Evolutionary conservation across 2,329 filamentous ascomycete genomes (phyloP).

Genomic region (Clonostachys solani): DNA sequence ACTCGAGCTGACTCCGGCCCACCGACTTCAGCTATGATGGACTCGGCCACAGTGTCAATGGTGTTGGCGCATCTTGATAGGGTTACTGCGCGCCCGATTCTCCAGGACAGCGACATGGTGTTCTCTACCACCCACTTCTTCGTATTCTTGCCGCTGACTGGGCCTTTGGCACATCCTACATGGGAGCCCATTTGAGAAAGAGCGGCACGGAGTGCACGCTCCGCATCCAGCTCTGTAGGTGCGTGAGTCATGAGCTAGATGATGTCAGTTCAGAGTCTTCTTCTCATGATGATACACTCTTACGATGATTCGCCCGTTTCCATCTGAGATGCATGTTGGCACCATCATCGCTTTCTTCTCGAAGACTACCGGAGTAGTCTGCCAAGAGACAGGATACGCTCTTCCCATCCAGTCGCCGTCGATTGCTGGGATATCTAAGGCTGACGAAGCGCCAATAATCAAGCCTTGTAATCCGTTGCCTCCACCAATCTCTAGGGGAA

Average conservation of each 20-base stretch:
- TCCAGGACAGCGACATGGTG: constrained; percentile 49
- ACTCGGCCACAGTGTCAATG: constrained; percentile 51
- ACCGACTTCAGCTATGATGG: constrained; percentile 54
- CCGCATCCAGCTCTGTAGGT: constrained; percentile 38
- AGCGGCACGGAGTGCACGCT: constrained; percentile 44
- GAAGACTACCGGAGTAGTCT: constrained; percentile 49
- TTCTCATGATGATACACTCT: too few relatives aligned
- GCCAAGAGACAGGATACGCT: constrained; percentile 50
- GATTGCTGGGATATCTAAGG: constrained; percentile 45
- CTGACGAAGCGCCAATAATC: constrained; percentile 47
- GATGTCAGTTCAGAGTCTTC: too few relatives aligned
- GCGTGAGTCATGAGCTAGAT: constrained; percentile 36
- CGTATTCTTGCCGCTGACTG: constrained; percentile 42
- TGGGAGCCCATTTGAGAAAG: constrained; percentile 52
- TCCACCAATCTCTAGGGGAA: constrained; percentile 62
- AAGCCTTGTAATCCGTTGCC: constrained; percentile 58
- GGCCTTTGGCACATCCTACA: constrained; percentile 41
- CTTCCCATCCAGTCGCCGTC: constrained; percentile 55
- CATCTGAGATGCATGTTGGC: constrained; percentile 43
- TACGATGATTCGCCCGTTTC: constrained; percentile 43
- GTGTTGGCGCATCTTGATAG: constrained; percentile 41
- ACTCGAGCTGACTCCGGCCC: constrained; percentile 47
- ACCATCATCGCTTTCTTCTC: constrained; percentile 39
- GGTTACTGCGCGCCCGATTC: constrained; percentile 57
- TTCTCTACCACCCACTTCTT: constrained; percentile 47